These are phyloP conservation scores for Erodium trifolium DNA, from an alignment of 441 rosid genomes.

Conservation along the genomic window DNA sequence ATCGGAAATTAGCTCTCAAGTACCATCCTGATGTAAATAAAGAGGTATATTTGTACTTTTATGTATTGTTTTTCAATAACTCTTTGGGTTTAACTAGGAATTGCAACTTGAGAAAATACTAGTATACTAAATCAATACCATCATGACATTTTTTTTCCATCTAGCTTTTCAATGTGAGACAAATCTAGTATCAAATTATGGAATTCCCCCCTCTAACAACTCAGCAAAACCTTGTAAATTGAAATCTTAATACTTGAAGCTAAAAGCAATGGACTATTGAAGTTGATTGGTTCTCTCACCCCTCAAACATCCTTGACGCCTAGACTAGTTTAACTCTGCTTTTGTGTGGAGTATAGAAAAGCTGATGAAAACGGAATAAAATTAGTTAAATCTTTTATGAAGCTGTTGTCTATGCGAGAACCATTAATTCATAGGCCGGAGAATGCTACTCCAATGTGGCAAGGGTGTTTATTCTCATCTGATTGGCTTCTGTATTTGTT, in stretches of 20 bases:
- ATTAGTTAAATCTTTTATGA: background rate
- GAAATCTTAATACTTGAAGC: background rate
- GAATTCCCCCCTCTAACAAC: background rate
- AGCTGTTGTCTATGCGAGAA: background rate
- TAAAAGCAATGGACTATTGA: background rate
- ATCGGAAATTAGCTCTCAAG: conserved; percentile 88
- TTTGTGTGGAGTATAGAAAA: background rate
- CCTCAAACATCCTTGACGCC: background rate
- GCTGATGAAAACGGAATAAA: background rate
- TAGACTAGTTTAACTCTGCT: background rate
- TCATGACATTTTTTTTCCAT: background rate
- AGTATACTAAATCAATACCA: background rate
- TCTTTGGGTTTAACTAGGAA: background rate
- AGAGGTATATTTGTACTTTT: conserved; percentile 39
- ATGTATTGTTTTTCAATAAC: too few species aligned
- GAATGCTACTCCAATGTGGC: background rate
- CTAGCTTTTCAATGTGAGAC: background rate
- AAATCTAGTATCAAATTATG: background rate
- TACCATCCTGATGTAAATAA: conserved; percentile 94
- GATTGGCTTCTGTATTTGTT: background rate
- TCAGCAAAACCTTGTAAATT: background rate
- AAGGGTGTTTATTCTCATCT: background rate
- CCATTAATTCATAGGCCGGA: background rate
- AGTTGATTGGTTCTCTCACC: background rate
- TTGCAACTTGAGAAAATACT: background rate